phyloP scores from a whole-genome alignment of 1,284 basidiomycete genomes.

The Ganoderma lucidum region DNA sequence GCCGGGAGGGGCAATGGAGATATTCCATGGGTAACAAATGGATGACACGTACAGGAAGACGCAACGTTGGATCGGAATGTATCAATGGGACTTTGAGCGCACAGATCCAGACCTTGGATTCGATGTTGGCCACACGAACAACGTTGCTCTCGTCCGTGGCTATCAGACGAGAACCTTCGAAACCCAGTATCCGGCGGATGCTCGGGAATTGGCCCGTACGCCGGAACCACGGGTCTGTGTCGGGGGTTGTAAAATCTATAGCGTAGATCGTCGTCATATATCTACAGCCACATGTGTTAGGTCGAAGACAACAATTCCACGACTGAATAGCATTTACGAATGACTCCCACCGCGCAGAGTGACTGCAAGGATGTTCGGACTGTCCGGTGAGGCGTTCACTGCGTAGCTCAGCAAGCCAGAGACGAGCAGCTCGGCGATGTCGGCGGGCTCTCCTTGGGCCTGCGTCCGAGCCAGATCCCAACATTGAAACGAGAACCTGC shows the following conservation, averaged over 20 bases:
- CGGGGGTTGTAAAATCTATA: constrained; percentile 26
- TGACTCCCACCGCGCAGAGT: constrained; percentile 13
- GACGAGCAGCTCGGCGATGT: constrained; percentile 30
- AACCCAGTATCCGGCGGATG: constrained; percentile 28
- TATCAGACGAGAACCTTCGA: constrained; percentile 36
- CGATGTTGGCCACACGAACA: constrained; percentile 34
- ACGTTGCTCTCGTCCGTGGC: constrained; percentile 31
- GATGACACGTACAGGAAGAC: constrained; percentile 14
- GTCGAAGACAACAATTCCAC: not conserved
- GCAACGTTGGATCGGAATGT: constrained; percentile 36
- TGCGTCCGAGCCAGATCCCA: constrained; percentile 51
- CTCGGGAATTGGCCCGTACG: constrained; percentile 32
- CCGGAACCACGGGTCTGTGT: constrained; percentile 24
- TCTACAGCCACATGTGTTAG: constrained; percentile 1
- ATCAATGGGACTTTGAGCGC: constrained; percentile 33
- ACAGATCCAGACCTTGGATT: constrained; percentile 27
- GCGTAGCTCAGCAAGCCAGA: constrained; percentile 27
- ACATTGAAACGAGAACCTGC: constrained; percentile 53
- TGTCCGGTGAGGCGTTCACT: constrained; percentile 30
- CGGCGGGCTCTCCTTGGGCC: not conserved
- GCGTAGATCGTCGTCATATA: constrained; percentile 28
- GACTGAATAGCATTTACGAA: not conserved
- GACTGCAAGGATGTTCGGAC: constrained; percentile 28
- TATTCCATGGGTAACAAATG: not conserved
- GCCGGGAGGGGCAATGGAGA: not conserved